Conservation (phyloP, 2,329 filamentous ascomycete species). For the Thelonectria blattea region DNA sequence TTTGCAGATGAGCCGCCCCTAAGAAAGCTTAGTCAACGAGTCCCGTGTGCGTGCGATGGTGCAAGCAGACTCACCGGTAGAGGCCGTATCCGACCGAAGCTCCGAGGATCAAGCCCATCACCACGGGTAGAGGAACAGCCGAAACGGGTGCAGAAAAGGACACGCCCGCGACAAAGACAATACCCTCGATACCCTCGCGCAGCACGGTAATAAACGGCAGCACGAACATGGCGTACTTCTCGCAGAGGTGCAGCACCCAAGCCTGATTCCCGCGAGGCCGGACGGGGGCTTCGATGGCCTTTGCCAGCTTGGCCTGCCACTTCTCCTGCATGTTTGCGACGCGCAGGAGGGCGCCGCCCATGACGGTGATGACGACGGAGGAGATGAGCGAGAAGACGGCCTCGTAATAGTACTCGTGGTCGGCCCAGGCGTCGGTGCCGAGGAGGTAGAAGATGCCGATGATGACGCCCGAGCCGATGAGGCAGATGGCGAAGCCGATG, state of each 20-base stretch:
- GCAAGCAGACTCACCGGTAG: slow-evolving; percentile 65
- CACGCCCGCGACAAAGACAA: slow-evolving; percentile 89
- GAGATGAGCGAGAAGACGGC: slow-evolving; percentile 79
- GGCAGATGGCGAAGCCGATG: slow-evolving; percentile 56
- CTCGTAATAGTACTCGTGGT: slow-evolving; percentile 80
- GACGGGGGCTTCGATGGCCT: slow-evolving; percentile 64
- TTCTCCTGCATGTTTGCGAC: slow-evolving; percentile 85
- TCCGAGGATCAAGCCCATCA: slow-evolving; percentile 74
- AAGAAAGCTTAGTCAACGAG: neutral
- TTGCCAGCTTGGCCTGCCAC: slow-evolving; percentile 81
- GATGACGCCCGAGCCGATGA: slow-evolving; percentile 69
- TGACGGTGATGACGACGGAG: slow-evolving; percentile 80
- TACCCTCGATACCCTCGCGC: slow-evolving; percentile 83
- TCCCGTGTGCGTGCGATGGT: too few species aligned
- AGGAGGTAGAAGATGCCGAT: slow-evolving; percentile 76
- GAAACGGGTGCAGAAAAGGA: slow-evolving; percentile 76
- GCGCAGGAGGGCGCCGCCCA: slow-evolving; percentile 81
- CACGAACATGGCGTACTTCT: slow-evolving; percentile 87
- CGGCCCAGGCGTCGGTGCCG: slow-evolving; percentile 71
- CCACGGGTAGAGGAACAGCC: slow-evolving; percentile 77
- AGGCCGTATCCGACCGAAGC: slow-evolving; percentile 72
- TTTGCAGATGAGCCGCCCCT: slow-evolving; percentile 53
- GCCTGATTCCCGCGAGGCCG: slow-evolving; percentile 50
- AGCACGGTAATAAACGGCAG: slow-evolving; percentile 87
- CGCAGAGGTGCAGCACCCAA: slow-evolving; percentile 66